Conservation (phyloP, 1,284 basidiomycete genomes). For the Marasmius oreades region DNA sequence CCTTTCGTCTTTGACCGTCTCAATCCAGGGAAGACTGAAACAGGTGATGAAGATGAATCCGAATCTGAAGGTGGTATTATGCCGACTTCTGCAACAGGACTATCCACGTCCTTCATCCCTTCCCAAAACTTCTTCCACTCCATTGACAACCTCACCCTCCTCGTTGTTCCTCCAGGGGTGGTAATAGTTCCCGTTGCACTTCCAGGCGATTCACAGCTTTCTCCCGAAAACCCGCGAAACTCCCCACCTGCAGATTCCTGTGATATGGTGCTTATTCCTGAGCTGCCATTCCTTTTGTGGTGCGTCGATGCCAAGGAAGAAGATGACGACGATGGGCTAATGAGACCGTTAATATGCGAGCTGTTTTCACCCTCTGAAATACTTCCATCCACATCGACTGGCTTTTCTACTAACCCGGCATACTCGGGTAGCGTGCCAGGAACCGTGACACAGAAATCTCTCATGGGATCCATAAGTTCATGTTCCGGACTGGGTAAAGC, state of each 20-base stretch:
- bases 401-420: neutral
- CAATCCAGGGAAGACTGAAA: neutral
- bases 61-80: conserved; percentile 1
- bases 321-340: neutral
- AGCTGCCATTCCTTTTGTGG: conserved; percentile 7
- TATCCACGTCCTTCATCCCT: conserved; percentile 49
- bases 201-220: conserved; percentile 1
- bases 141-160: conserved; percentile 14
- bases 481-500: conserved; percentile 84
- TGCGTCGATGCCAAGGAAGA: neutral
- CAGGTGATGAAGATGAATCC: neutral
- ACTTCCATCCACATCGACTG: conserved; percentile 2
- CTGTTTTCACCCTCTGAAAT: neutral
- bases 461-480: conserved; percentile 83
- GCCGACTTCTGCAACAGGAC: conserved; percentile 13
- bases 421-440: conserved; percentile 52
- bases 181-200: conserved; percentile 5
- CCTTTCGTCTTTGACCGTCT: neutral
- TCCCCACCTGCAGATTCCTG: neutral
- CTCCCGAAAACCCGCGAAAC: neutral
- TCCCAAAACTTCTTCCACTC: conserved; percentile 67
- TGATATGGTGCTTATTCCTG: conserved; percentile 5
- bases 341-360: neutral
- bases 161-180: conserved; percentile 11
- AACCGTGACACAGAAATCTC: conserved; percentile 61